Base-by-base conservation (phyloP, 345 rosid genomes). In the Trapa incisa region DNA sequence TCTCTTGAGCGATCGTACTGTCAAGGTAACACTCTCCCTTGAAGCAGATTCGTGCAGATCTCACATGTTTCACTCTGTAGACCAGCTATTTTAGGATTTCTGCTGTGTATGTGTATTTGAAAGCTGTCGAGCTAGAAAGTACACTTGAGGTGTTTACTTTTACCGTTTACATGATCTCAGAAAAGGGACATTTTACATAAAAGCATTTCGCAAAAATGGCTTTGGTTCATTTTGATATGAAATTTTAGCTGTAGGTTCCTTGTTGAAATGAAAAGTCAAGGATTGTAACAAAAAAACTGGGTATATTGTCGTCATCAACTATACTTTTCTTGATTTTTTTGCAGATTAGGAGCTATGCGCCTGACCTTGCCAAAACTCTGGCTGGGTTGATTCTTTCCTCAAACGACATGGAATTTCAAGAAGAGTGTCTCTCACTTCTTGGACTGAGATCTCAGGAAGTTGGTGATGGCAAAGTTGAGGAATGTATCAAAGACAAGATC, bases 361-460 rank as follows among this genome's bases (percentile, higher is more conserved):
- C 99, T 72, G 96, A 83, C 77, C 93, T 94, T 68, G 91, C 99
- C 70, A 91, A 80, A 75, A 81, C 95, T 69, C 75, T 87, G 52
- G 81, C 95, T 43, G 89, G 93, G 67, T 87, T 94, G 66, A 82
- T 94, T 61, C 67, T 82, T 76, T 81, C 91, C 38, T 91, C 96
- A 7, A 75, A 79, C 29, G 95, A 91, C 75, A 35, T 73, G 13
- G 83, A 86, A 56, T 89, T 91, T 72, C 88, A 76, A 82, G 85
- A 74, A 72, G 91, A 94, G 76, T 94, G 99, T 74, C 50, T 85
- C 56, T 79, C 87, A 52, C 80, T 94, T 77, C 88, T 94, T 54
- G 96, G 95, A 6, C 76, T 85, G 72, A 82, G 76, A 70, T 68
- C 75, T 29, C 74, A 73, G 66, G 83, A 78, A 60, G 69, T 41